Evolutionary conservation across 176 grass and related monocot species (phyloP), one percentile per base, ranked within the genome.

Genomic region (Bolboschoenus planiculmis): DNA sequence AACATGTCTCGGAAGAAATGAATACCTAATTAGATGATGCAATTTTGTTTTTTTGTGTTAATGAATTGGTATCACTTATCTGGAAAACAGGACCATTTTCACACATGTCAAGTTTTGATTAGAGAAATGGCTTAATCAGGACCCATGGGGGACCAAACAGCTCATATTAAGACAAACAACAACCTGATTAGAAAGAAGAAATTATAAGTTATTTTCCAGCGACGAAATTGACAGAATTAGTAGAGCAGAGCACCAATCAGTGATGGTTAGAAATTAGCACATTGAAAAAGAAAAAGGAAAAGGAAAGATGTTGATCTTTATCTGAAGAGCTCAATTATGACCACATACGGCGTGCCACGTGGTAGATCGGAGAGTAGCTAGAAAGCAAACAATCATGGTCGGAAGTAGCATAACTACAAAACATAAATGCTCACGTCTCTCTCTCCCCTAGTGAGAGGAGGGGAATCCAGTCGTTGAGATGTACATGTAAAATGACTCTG

Each of bases 391-490:
- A 21, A 46, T 81, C 31, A 6, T 63, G 5, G n/a, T 81, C 78
- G 59, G 4, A 2, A 23, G 0, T 24, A 64, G 21, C 15, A 42
- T 44, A 39, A 37, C 79, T 39, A 10, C 33, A 80, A 64, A 53
- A 53, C 2, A 77, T 31, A 77, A 77, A 82, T 82, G 33, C 57
- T 20, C 18, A 65, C 9, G 79, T 82, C 79, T 64, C 37, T 82
- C 14, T 82, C 37, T 82, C 14, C 66, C 80, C 70, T 74, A 48
- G 11, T 48, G 59, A 82, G 56, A 65, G 59, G 79, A 81, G 59
- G 44, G 59, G 79, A 82, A 82, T 82, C 39, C 56, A 82, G 56
- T 47, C 24, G 54, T 65, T 82, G 80, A 82, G 56, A 82, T 42
- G 80, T 82, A 33, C 53, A 65, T 66, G 33, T 62, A 64, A 63